Evolutionary conservation across 1,284 basidiomycete genomes (phyloP), one percentile per base, ranked within the genome.

Genomic region (Ceratobasidium sp.): DNA sequence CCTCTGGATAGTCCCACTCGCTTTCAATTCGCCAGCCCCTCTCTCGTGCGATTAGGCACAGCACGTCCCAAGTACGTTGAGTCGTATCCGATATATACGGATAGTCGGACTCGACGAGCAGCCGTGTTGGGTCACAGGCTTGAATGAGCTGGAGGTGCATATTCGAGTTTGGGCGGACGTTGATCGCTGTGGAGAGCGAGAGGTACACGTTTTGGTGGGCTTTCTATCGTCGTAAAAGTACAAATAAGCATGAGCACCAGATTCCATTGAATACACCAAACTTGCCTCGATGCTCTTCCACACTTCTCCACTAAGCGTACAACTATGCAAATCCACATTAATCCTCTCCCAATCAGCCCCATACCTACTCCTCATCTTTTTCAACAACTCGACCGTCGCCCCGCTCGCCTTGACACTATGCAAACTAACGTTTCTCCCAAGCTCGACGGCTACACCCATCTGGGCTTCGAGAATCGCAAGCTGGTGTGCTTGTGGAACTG

Each of bases 21-120:
- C 84, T 84, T 82, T 95, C 93, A 29, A 93, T 81, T 0, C 79
- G 76, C 93, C 93, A 95, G 2, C 88, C 88, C 81, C 88, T 90
- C 37, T 90, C 85, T 65, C 89, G 85, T 1, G 92, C 90, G 37
- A 94, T 84, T 19, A 85, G 87, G 65, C 85, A 81, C 6, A 94
- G 78, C 86, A 95, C 93, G 65, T 90, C 87, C 89, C 91, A 91
- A n/a, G 91, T 92, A 76, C 87, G 86, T 49, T 83, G 79, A 0
- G 89, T 84, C 76, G 88, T 88, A 77, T 83, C 81, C 29, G 86
- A 83, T 37, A 91, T 85, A 76, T 89, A 82, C 81, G 91, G 85
- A 81, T 87, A 92, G 83, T 96, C 94, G 2, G 92, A 94, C 82
- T 96, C 94, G 37, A 88, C 89, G 65, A 96, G 87, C 49, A 96